phyloP scores from a whole-genome alignment of 75 land plant species.

The Pinus taeda region DNA sequence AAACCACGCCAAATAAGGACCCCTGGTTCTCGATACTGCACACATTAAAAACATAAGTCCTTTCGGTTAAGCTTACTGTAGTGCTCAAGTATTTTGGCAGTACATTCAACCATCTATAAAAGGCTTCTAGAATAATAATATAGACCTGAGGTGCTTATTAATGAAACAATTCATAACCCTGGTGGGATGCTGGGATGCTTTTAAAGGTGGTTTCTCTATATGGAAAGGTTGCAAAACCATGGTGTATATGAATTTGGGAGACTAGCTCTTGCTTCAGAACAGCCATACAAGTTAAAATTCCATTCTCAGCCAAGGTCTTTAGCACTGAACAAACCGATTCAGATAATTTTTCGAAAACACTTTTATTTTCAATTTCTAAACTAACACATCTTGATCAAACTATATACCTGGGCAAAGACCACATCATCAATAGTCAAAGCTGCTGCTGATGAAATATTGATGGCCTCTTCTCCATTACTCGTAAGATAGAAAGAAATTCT shows the following conservation, averaged over 20 bases:
- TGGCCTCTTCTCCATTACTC: constrained; percentile 82
- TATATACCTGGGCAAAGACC: constrained; percentile 79
- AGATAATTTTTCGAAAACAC: not conserved
- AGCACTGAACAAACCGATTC: not conserved
- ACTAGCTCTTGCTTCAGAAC: not conserved
- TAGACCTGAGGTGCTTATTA: not conserved
- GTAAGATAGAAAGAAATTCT: constrained; percentile 86
- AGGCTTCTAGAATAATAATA: not conserved
- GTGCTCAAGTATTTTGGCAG: not conserved
- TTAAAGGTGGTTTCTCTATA: not conserved
- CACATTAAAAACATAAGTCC: not conserved
- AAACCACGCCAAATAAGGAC: constrained; percentile 95
- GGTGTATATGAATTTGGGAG: not conserved
- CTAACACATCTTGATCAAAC: not conserved
- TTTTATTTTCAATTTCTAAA: too few relatives aligned
- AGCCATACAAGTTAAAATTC: not conserved
- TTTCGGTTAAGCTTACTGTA: not conserved
- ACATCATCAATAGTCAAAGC: constrained; percentile 65
- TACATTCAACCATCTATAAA: constrained; percentile 5
- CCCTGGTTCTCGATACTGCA: constrained; percentile 95
- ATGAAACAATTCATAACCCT: not conserved
- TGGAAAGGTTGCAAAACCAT: not conserved
- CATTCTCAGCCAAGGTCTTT: not conserved
- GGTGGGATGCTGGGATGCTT: not conserved
- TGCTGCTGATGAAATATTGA: constrained; percentile 86